These are phyloP conservation scores for Claviceps humidiphila DNA, from an alignment of 2,329 filamentous ascomycete genomes.

Conservation along the genomic window DNA sequence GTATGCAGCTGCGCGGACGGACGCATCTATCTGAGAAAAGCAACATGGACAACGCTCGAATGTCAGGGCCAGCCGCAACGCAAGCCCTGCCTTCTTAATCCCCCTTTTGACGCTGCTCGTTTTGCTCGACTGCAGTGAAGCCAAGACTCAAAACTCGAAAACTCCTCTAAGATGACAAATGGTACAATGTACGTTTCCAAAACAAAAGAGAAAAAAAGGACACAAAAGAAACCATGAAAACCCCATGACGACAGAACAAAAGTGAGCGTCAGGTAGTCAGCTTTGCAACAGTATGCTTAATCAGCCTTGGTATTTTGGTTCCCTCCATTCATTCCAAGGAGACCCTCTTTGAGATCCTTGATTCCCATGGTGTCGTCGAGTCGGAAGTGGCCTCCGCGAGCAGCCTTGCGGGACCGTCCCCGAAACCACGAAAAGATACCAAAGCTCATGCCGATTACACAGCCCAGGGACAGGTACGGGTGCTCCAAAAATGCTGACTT, in stretches of 20 bases:
- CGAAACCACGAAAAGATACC: constrained; percentile 40
- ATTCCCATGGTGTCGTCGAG: constrained; percentile 42
- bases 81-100: background rate
- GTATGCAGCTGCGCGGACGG: background rate
- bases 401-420: constrained; percentile 36
- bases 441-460: constrained; percentile 43
- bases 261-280: background rate
- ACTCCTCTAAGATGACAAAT: constrained; percentile 1
- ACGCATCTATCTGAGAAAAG: background rate
- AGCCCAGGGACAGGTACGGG: constrained; percentile 43
- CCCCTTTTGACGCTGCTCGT: background rate
- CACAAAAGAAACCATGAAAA: background rate
- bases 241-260: background rate
- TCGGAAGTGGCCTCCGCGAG: constrained; percentile 44
- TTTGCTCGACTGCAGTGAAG: no score
- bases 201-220: constrained; percentile 5
- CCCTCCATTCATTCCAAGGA: constrained; percentile 35
- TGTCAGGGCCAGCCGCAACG: background rate
- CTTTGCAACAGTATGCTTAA: constrained; percentile 7
- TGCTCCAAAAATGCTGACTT: constrained; percentile 45
- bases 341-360: constrained; percentile 48
- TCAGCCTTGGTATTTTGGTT: constrained; percentile 24
- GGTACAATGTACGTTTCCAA: constrained; percentile 5
- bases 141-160: background rate
- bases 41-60: background rate